Evolutionary conservation across 192 early-diverging fungal species (phyloP).

Genomic region (Dissophora ornata): DNA sequence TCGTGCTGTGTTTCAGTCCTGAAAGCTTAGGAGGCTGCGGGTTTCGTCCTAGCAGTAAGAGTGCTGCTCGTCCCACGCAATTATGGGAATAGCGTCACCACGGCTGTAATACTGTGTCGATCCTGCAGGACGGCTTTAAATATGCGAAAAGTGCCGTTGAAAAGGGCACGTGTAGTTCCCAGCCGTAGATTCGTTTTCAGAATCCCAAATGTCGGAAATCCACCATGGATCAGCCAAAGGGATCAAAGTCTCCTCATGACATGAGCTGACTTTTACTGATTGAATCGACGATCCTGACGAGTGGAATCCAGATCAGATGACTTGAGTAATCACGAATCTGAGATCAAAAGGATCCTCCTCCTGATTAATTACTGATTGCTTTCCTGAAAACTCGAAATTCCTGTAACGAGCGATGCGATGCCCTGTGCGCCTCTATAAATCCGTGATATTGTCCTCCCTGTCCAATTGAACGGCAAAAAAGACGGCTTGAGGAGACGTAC

Average conservation of each 20-base stretch:
- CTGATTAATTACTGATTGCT: not conserved
- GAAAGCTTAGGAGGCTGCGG: too few species aligned
- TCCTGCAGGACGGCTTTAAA: too few species aligned
- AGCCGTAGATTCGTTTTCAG: conserved; percentile 67
- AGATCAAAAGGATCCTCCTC: conserved; percentile 7
- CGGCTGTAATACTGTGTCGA: too few species aligned
- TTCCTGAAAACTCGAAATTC: not conserved
- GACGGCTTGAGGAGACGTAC: conserved; percentile 47
- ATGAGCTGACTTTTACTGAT: not conserved
- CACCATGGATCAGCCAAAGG: too few species aligned
- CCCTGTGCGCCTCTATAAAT: not conserved
- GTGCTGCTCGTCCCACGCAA: too few species aligned
- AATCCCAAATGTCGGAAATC: conserved; percentile 75
- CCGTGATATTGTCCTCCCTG: not conserved
- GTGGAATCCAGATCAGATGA: not conserved
- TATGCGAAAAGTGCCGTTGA: too few species aligned
- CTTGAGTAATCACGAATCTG: not conserved
- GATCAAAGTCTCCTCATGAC: conserved; percentile 13
- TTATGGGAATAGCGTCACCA: too few species aligned
- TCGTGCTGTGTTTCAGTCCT: too few species aligned
- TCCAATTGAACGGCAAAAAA: not conserved
- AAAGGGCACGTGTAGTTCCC: too few species aligned
- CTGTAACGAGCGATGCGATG: not conserved
- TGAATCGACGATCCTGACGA: not conserved
- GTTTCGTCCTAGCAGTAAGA: too few species aligned